These are phyloP conservation scores for Excoecaria cochinchinensis DNA, from an alignment of 345 rosid species.

Conservation along the genomic window DNA sequence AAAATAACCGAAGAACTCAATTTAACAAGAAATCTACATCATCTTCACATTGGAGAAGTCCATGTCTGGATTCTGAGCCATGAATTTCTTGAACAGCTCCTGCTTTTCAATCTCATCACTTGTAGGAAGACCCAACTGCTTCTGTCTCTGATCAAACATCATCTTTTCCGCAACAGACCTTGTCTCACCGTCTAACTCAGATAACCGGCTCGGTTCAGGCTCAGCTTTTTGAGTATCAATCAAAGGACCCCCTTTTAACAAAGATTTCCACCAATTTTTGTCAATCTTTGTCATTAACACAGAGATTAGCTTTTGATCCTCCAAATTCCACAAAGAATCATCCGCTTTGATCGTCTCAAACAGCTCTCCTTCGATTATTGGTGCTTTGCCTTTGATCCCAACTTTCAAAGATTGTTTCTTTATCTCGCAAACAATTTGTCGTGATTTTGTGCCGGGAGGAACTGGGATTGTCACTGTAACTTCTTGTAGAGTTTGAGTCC, in stretches of 20 bases:
- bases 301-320: constrained; percentile 28
- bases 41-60: constrained; percentile 8
- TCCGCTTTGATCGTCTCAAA: constrained; percentile 17
- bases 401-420: constrained; percentile 25
- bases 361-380: constrained; percentile 30
- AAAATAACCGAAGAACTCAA: no score
- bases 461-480: constrained; percentile 24
- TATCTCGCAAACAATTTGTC: constrained; percentile 23
- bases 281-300: constrained; percentile 28
- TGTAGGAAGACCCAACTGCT: constrained; percentile 28
- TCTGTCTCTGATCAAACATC: constrained; percentile 36
- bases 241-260: constrained; percentile 30
- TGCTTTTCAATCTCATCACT: constrained; percentile 27
- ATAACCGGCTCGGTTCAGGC: constrained; percentile 26
- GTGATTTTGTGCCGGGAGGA: constrained; percentile 28
- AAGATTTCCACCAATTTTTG: constrained; percentile 30
- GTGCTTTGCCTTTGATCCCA: constrained; percentile 24
- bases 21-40: neutral
- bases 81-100: constrained; percentile 22
- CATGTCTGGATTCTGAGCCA: constrained; percentile 25
- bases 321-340: constrained; percentile 26
- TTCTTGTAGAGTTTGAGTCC: constrained; percentile 35
- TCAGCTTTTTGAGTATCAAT: constrained; percentile 32
- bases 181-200: constrained; percentile 27
- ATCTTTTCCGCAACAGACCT: constrained; percentile 30